Conservation (phyloP, 106 monocot species). For the Apostasia shenzhenica region DNA sequence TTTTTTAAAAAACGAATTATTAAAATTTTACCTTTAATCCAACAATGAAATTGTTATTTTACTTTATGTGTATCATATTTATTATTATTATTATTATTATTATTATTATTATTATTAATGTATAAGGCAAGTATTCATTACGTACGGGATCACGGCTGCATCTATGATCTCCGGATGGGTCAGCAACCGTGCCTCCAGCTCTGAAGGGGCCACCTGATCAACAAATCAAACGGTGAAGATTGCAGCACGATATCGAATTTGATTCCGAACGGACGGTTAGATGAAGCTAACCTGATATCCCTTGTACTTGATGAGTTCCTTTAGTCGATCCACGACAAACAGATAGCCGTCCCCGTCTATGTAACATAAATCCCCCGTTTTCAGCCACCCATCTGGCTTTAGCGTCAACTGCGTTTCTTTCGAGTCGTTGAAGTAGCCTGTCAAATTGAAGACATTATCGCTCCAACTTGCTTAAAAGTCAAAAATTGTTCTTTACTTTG, state of each 20-base stretch:
- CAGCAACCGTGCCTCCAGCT: conserved; percentile 65
- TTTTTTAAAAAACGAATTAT: too few species aligned
- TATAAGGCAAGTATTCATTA: conserved; percentile 10
- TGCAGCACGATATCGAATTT: too few species aligned
- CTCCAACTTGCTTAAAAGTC: too few species aligned
- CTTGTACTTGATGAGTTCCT: conserved; percentile 43
- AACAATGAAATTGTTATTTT: too few species aligned
- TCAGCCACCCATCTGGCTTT: conserved; percentile 27
- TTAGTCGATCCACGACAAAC: conserved; percentile 28
- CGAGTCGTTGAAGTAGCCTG: conserved; percentile 18
- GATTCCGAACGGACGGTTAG: conserved; percentile 21
- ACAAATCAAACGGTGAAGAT: too few species aligned
- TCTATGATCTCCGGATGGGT: conserved; percentile 57
- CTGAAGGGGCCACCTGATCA: conserved; percentile 71
- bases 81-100: too few species aligned
- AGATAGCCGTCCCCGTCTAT: conserved; percentile 28
- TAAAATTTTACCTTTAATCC: too few species aligned
- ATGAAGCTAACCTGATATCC: conserved; percentile 52
- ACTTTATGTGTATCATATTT: too few species aligned
- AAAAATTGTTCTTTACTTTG: too few species aligned
- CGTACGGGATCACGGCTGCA: conserved; percentile 86
- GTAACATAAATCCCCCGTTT: conserved; percentile 36
- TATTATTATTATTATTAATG: too few species aligned
- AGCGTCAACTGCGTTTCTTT: conserved; percentile 8
- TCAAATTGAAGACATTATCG: background rate